These are phyloP conservation scores for Aegilops sharonensis DNA, from an alignment of 176 grass and related monocot species.

Conservation along the genomic window DNA sequence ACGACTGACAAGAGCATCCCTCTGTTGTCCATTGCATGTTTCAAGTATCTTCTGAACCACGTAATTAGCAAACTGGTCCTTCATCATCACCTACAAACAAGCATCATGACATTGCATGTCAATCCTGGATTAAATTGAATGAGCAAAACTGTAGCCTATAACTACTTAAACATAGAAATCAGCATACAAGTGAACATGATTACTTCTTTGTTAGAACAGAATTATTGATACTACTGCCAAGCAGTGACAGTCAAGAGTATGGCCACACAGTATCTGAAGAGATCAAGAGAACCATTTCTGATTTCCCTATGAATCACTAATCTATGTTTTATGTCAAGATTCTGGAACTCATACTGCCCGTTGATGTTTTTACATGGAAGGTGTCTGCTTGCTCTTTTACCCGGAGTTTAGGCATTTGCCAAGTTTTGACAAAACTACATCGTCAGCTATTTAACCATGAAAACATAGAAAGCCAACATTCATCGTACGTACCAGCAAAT, in stretches of 20 bases:
- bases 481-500: constrained; percentile 56
- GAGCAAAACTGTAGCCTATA: constrained; percentile 9
- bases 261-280: background rate
- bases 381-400: background rate
- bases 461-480: background rate
- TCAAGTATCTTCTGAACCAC: constrained; percentile 83
- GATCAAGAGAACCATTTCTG: background rate
- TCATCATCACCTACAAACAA: constrained; percentile 55
- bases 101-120: background rate
- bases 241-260: background rate
- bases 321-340: background rate
- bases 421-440: background rate
- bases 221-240: constrained; percentile 1
- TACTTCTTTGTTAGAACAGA: background rate
- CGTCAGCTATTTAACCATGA: background rate
- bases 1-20: constrained; percentile 46
- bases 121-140: background rate
- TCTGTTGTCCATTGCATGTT: constrained; percentile 46
- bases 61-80: constrained; percentile 81
- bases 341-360: background rate
- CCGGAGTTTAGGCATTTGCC: background rate
- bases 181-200: background rate
- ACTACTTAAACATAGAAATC: background rate
- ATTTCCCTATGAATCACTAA: background rate
- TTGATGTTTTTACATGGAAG: background rate